Evolutionary conservation across 495 filamentous ascomycete genomes (phyloP), one percentile per base, ranked within the genome.

Genomic region (Amniculicola lignicola): DNA sequence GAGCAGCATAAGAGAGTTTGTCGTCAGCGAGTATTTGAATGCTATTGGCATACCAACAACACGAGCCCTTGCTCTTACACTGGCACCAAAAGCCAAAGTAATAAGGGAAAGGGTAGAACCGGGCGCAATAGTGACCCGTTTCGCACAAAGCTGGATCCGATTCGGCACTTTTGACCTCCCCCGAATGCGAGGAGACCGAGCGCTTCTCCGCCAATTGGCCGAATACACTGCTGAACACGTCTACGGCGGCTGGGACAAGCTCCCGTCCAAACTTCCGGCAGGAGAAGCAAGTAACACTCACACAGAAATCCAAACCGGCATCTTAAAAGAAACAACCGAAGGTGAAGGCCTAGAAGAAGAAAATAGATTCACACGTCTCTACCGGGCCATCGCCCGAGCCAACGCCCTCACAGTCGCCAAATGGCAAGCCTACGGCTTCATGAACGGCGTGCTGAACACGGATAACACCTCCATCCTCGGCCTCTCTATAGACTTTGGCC

Each of bases 401-500:
- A 98, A 96, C 64, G 93, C 93, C 0, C 77, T 81, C 35, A 95
- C 88, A 0, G 91, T 96, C 1, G 93, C 93, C 10, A 81, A 83
- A 50, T 98, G 93, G 93, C 93, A 98, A 71, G 88, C 88, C 18
- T 96, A 95, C 71, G 93, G 87, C 11, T 98, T 98, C 72, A 96
- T 92, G 79, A 98, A 98, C 65, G 93, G 93, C 15, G 93, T 98
- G 18, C 75, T 98, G 27, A 92, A 96, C 64, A 96, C 93, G 0
- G 93, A 98, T 67, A 98, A 98, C 67, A 98, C 92, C 0, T 94
- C 88, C 3, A 78, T 98, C 46, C 84, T 85, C 29, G 93, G 93
- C 5, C 71, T 98, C 0, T 89, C 84, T 0, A 85, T 98, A 18
- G 93, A 98, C 71, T 98, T 87, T 64, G 93, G 93, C 0, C 93